These are phyloP conservation scores for Lavandula angustifolia DNA, from an alignment of 257 asterid genomes.

Conservation along the genomic window DNA sequence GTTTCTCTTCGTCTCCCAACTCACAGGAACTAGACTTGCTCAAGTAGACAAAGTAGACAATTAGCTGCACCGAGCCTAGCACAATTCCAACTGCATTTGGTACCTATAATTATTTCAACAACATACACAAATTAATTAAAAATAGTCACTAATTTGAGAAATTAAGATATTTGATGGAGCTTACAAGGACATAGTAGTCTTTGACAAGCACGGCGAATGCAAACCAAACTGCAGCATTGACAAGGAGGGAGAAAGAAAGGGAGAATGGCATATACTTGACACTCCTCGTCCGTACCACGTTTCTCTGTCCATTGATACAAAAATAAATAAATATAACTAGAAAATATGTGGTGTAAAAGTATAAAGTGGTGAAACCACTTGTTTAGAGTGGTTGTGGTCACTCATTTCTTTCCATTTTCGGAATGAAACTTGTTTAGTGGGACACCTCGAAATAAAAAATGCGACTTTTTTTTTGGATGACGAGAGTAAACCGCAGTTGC, in stretches of 20 bases:
- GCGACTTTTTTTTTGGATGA: too few species aligned
- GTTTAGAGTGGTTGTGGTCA: too few species aligned
- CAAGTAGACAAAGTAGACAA: conserved; percentile 37
- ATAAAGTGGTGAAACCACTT: too few species aligned
- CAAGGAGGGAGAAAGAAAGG: conserved; percentile 38
- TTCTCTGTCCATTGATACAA: too few species aligned
- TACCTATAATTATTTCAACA: conserved; percentile 29
- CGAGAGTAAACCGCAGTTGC: too few species aligned
- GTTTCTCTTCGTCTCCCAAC: too few species aligned
- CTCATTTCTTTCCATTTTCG: too few species aligned
- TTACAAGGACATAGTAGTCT: conserved; percentile 41
- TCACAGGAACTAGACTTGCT: not conserved
- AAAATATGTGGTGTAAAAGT: too few species aligned
- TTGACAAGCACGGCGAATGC: conserved; percentile 23
- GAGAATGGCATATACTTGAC: conserved; percentile 42
- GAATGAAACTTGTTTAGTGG: too few species aligned
- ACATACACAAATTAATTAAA: not conserved
- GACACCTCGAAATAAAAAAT: too few species aligned
- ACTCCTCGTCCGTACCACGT: conserved; percentile 39
- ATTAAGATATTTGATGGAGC: not conserved
- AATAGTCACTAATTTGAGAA: too few species aligned
- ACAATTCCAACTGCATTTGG: conserved; percentile 56
- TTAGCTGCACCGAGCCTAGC: conserved; percentile 40
- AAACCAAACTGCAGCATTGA: conserved; percentile 44
- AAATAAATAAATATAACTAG: too few species aligned